These are phyloP conservation scores for Zygoascus meyerae DNA, from an alignment of 1,139 yeast species.

Conservation along the genomic window DNA sequence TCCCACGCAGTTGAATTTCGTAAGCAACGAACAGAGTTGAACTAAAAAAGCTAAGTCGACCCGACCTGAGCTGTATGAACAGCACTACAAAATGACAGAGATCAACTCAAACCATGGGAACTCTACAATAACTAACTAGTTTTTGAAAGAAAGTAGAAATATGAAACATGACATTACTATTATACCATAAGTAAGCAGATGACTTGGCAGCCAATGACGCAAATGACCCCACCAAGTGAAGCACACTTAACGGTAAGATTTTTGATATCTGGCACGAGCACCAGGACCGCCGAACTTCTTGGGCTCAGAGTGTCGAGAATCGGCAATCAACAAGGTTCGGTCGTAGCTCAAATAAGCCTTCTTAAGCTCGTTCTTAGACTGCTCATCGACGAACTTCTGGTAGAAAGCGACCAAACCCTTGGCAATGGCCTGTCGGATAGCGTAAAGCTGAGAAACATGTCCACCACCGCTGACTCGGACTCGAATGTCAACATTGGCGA, in stretches of 20 bases:
- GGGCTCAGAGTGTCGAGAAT: slow-evolving; percentile 99
- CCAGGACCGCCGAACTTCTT: slow-evolving; percentile 99
- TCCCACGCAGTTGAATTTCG: too few relatives aligned
- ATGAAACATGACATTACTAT: slow-evolving; percentile 4
- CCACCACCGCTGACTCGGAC: slow-evolving; percentile 99
- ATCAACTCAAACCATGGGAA: too few relatives aligned
- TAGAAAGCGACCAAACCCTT: slow-evolving; percentile 99
- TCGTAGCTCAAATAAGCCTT: slow-evolving; percentile 95
- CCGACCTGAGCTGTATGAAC: too few relatives aligned
- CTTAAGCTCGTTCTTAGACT: slow-evolving; percentile 99
- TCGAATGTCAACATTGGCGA: slow-evolving; percentile 97
- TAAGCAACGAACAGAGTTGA: too few relatives aligned
- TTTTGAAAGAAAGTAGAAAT: too few relatives aligned
- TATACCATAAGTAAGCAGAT: not conserved
- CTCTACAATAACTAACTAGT: too few relatives aligned
- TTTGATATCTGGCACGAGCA: slow-evolving; percentile 99
- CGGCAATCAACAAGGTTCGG: slow-evolving; percentile 99
- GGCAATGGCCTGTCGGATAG: slow-evolving; percentile 99
- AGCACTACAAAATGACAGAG: too few relatives aligned
- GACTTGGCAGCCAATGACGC: not conserved
- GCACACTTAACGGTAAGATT: slow-evolving; percentile 90
- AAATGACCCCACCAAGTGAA: not conserved
- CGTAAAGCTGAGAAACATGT: slow-evolving; percentile 99
- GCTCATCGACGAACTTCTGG: slow-evolving; percentile 99
- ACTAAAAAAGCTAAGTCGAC: too few relatives aligned